These are phyloP conservation scores for Kurtzmaniella quercitrusa DNA, from an alignment of 1,139 yeast species.

Conservation along the genomic window DNA sequence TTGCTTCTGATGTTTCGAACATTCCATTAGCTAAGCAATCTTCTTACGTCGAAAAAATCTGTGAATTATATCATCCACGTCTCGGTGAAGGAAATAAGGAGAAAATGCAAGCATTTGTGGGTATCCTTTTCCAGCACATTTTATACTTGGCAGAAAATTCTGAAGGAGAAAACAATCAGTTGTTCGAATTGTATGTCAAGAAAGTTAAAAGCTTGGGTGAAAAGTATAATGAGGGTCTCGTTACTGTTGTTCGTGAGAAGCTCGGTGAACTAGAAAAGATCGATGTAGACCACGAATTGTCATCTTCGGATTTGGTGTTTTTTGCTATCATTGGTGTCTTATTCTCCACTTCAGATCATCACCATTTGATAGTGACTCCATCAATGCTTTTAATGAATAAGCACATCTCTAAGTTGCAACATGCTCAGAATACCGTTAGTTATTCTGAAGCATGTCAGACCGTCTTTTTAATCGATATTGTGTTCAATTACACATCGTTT, in stretches of 20 bases:
- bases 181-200: constrained; percentile 41
- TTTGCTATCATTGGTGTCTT: constrained; percentile 69
- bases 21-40: constrained; percentile 43
- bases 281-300: constrained; percentile 17
- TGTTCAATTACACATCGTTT: constrained; percentile 69
- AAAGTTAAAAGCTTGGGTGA: constrained; percentile 61
- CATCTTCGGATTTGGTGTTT: constrained; percentile 56
- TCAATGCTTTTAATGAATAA: constrained; percentile 71
- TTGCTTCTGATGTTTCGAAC: constrained; percentile 31
- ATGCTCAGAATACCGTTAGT: constrained; percentile 38
- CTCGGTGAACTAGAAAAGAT: constrained; percentile 43
- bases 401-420: constrained; percentile 37
- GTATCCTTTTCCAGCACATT: constrained; percentile 62
- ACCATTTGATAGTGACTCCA: constrained; percentile 88
- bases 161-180: constrained; percentile 7
- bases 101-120: constrained; percentile 61
- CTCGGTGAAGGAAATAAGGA: constrained; percentile 80
- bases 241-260: constrained; percentile 37
- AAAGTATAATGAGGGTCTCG: constrained; percentile 60
- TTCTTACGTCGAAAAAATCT: constrained; percentile 48
- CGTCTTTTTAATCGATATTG: constrained; percentile 58
- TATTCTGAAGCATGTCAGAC: constrained; percentile 43
- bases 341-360: constrained; percentile 94
- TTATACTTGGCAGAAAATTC: constrained; percentile 37
- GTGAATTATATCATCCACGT: constrained; percentile 68